Evolutionary conservation across 2,329 filamentous ascomycete genomes (phyloP).

Genomic region (Aurifilum marmelostoma): DNA sequence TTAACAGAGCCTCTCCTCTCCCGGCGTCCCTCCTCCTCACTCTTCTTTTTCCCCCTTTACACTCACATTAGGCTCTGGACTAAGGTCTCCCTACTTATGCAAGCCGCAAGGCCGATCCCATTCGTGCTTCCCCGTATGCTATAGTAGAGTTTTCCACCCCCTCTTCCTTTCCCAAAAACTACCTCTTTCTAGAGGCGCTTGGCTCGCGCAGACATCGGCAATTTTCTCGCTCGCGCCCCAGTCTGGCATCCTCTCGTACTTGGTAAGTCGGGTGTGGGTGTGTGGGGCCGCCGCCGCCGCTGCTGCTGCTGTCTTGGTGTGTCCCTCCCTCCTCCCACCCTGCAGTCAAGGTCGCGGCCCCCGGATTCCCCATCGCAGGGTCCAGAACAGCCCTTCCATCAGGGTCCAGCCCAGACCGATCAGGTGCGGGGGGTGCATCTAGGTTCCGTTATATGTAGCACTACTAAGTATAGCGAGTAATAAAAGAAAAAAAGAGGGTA

Average conservation of each 20-base stretch:
- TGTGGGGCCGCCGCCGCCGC: background rate
- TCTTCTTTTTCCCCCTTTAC: background rate
- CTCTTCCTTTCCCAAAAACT: too few relatives aligned
- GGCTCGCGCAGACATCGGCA: too few relatives aligned
- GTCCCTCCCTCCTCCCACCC: background rate
- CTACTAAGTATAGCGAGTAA: too few relatives aligned
- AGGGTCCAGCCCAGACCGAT: background rate
- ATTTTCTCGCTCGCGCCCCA: constrained; percentile 3
- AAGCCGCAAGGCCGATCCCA: too few relatives aligned
- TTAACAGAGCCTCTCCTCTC: background rate
- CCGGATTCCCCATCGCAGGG: background rate
- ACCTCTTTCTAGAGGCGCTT: too few relatives aligned
- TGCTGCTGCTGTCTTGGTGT: too few relatives aligned
- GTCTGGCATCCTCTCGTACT: background rate
- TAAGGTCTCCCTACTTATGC: background rate
- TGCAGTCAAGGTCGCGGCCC: too few relatives aligned
- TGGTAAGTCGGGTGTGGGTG: background rate
- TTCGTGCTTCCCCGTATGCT: too few relatives aligned
- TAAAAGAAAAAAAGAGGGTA: background rate
- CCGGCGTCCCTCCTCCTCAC: background rate
- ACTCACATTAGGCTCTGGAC: background rate
- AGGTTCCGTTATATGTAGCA: background rate
- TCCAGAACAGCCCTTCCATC: background rate
- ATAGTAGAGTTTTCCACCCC: too few relatives aligned
- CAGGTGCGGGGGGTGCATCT: background rate